Percentiles rank a stretch among this genome's conserved stretches.
These are phyloP conservation scores for Elongisporangium undulatum DNA, from an alignment of 352 stramenopile species.

Conservation along the genomic window DNA sequence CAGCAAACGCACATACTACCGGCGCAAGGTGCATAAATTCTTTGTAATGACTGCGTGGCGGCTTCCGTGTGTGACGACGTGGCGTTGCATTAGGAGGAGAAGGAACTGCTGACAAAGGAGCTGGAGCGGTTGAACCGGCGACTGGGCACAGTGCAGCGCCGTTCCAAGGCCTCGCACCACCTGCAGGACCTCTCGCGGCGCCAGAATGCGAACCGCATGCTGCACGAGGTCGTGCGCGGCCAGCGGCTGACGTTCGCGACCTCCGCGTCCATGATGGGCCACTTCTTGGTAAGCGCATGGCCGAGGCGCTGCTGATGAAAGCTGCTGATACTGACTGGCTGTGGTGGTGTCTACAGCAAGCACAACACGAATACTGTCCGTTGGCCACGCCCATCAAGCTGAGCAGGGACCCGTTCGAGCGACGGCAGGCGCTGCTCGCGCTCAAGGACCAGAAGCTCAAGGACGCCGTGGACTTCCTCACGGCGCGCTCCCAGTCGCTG, in stretches of 20 bases:
- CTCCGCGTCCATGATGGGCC: conserved; percentile 21
- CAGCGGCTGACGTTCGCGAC: conserved; percentile 38
- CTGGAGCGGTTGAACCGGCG: conserved; percentile 19
- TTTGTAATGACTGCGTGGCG: background rate
- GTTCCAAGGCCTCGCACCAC: conserved; percentile 18
- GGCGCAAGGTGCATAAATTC: conserved; percentile 24
- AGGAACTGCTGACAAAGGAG: conserved; percentile 21
- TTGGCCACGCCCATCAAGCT: conserved; percentile 33
- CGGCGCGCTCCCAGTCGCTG: conserved; percentile 27
- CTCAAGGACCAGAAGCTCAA: conserved; percentile 35
- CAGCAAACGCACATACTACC: conserved; percentile 37
- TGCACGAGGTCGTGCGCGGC: conserved; percentile 24
- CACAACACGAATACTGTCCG: conserved; percentile 20
- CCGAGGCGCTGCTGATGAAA: background rate
- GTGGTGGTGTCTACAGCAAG: conserved; percentile 11
- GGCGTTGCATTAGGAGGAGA: conserved; percentile 23
- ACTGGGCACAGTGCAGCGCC: conserved; percentile 17
- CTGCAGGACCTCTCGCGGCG: conserved; percentile 13
- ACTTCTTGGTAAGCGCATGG: conserved; percentile 24
- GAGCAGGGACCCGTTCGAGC: conserved; percentile 12
- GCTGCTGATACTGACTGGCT: background rate
- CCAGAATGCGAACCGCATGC: conserved; percentile 19
- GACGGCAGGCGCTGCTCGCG: conserved; percentile 22
- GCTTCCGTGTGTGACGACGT: background rate
- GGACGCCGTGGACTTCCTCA: conserved; percentile 30